Percentiles rank a stretch among this genome's conserved stretches.
These are phyloP conservation scores for Malus fusca DNA, from an alignment of 306 rosid species.

Conservation along the genomic window DNA sequence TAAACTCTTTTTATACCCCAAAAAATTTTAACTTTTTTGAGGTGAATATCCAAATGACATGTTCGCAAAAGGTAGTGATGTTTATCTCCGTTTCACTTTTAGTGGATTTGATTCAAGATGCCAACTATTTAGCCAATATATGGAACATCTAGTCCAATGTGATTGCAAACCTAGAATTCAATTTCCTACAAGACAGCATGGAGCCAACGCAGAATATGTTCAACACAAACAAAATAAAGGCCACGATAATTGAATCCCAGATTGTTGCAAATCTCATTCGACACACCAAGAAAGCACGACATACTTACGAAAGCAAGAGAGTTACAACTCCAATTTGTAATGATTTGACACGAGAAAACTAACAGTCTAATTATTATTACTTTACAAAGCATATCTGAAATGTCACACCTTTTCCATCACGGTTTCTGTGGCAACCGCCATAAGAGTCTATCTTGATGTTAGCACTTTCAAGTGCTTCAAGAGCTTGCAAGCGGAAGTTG, in stretches of 20 bases:
- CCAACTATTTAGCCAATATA: not conserved
- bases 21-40: not conserved
- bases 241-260: not conserved
- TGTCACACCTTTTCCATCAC: conserved; percentile 56
- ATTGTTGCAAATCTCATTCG: not conserved
- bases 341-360: not conserved
- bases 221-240: not conserved
- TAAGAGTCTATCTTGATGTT: conserved; percentile 70
- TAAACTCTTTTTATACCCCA: not conserved
- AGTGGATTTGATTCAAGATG: not conserved
- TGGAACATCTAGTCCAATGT: not conserved
- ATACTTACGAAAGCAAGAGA: not conserved
- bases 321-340: not conserved
- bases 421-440: conserved; percentile 92
- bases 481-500: conserved; percentile 93
- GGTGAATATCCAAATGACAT: not conserved
- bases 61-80: no score
- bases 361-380: not conserved
- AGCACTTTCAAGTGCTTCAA: conserved; percentile 70
- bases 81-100: no score
- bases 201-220: not conserved
- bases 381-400: not conserved
- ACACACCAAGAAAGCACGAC: not conserved
- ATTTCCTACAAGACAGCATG: not conserved
- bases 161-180: not conserved